Base-by-base conservation (phyloP, 805 yeast species). In the Schizosaccharomyces lindneri region DNA sequence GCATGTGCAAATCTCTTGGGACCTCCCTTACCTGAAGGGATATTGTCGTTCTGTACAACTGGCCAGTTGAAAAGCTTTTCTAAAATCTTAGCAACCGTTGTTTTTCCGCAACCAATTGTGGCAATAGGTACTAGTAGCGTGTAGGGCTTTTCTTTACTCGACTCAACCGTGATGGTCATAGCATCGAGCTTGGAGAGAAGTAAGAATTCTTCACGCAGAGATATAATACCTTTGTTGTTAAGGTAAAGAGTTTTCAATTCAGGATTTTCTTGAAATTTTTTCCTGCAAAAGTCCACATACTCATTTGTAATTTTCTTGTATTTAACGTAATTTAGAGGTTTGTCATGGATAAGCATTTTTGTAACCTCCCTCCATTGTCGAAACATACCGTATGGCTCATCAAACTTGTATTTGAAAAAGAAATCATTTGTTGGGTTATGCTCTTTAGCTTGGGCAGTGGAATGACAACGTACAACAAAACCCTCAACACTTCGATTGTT, bases 61-160 rank as follows among this genome's bases (percentile, higher is more conserved):
- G 79, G 83, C 83, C 95, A 84, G 0, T 83, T 82, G 62, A 74
- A 82, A 9, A 89, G 70, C 9, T 75, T 67, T 0, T 67, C 64
- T 51, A 93, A 73, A 0, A 89, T 81, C 43, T 79, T 69, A 5
- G 85, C 80, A 0, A 85, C 79, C 0, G 97, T 87, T 0, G 97
- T 88, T 69, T 93, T 93, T 6, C 98, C 98, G 71, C 96, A 87
- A 0, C 97, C 97, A 61, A 90, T 79, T 0, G 95, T 87, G 0
- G 97, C 88, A 2, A 89, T 80, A 0, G 97, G 90, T 0, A 87
- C 79, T 2, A 93, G 67, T 0, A 86, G 77, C 68, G 80, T 84
- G 65, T 82, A 55, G 61, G 64, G 59, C 63, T 43, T 70, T 32
- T 62, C 65, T 3, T 63, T 64, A 60, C 74, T 72, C 1, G 73